phyloP scores from a whole-genome alignment of 768 basidiomycete species.

The Tulasnella sp. region DNA sequence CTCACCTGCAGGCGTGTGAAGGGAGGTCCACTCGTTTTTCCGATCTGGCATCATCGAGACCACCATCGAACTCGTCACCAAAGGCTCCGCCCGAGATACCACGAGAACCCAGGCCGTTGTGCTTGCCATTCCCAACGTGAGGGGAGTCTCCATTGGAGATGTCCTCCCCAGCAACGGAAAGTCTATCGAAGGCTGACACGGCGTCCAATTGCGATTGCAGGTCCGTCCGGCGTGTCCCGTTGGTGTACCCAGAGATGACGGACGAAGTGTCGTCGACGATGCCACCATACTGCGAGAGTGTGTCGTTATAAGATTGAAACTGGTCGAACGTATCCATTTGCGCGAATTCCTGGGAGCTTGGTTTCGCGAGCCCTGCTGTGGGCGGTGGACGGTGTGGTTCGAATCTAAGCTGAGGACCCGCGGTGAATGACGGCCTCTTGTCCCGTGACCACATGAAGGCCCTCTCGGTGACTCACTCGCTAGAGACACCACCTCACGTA shows the following conservation, averaged over 20 bases:
- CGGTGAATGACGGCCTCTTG: too few species aligned
- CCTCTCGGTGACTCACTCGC: too few species aligned
- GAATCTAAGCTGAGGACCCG: too few species aligned
- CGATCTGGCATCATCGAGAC: constrained; percentile 80
- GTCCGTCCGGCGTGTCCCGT: constrained; percentile 16
- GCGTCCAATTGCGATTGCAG: constrained; percentile 17
- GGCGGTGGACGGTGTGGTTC: too few species aligned
- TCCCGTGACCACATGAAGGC: too few species aligned
- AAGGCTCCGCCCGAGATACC: constrained; percentile 25
- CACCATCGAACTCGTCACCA: constrained; percentile 82
- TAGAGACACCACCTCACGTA: too few species aligned
- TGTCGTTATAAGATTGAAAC: constrained; percentile 18
- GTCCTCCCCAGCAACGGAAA: constrained; percentile 17
- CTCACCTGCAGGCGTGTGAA: constrained; percentile 90
- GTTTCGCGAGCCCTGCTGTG: too few species aligned
- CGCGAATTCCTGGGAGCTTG: too few species aligned
- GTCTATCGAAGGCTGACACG: constrained; percentile 18
- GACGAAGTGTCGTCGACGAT: constrained; percentile 23
- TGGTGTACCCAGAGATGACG: constrained; percentile 23
- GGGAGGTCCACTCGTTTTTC: constrained; percentile 66
- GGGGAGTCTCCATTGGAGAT: background rate
- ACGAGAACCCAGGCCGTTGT: constrained; percentile 23
- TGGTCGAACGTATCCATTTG: constrained; percentile 7
- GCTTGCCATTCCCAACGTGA: constrained; percentile 7
- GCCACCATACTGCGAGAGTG: constrained; percentile 22